A percentile compares a stretch with the other conserved stretches of the same genome.
phyloP scores from a whole-genome alignment of 306 rosid genomes.

The Lagenaria siceraria region DNA sequence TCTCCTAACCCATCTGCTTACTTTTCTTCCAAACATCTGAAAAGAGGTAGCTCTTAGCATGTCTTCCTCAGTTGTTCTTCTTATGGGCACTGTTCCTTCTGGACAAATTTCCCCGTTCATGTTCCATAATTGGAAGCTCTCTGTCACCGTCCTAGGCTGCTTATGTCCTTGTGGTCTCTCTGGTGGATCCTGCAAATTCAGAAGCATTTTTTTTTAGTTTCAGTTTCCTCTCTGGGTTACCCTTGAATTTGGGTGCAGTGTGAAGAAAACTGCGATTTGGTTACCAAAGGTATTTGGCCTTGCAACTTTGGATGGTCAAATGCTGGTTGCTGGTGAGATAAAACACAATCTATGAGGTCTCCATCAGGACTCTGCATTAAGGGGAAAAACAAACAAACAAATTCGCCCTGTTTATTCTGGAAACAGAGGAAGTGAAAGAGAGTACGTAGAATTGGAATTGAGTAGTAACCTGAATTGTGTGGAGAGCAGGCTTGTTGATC shows the following conservation, averaged over 20 bases:
- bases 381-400: not conserved
- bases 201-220: not conserved
- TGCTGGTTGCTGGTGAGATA: slow-evolving; percentile 77
- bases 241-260: not conserved
- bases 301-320: slow-evolving; percentile 77
- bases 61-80: slow-evolving; percentile 14
- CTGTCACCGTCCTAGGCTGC: not conserved
- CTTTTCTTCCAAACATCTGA: slow-evolving; percentile 8
- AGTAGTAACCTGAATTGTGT: slow-evolving; percentile 10
- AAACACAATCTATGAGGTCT: slow-evolving; percentile 78
- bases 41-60: slow-evolving; percentile 10
- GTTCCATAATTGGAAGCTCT: slow-evolving; percentile 11
- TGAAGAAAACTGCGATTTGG: not conserved
- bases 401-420: not conserved
- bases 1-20: slow-evolving; percentile 6
- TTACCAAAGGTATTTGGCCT: slow-evolving; percentile 26
- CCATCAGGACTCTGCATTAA: slow-evolving; percentile 32
- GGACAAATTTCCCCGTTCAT: slow-evolving; percentile 11
- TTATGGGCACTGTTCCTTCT: slow-evolving; percentile 14
- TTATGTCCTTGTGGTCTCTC: slow-evolving; percentile 13
- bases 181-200: slow-evolving; percentile 8
- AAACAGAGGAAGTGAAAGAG: not conserved
- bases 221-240: not conserved
- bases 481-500: slow-evolving; percentile 11
- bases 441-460: not conserved